Conservation (phyloP, 805 yeast genomes). For the Myxozyma mucilagina region DNA sequence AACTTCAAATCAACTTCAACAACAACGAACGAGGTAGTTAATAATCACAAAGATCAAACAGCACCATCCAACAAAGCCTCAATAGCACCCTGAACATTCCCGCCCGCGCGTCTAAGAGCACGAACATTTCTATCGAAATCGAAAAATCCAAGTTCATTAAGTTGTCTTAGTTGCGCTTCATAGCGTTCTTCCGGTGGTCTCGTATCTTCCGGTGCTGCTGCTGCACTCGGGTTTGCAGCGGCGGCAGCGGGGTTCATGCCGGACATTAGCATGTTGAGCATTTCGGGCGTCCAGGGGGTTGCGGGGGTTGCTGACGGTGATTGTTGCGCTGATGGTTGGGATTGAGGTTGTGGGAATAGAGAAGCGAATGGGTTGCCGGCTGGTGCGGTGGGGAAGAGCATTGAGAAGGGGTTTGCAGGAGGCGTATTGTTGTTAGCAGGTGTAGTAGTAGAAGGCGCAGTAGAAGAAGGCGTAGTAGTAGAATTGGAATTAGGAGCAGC, state of each 20-base stretch:
- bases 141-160: slow-evolving; percentile 82
- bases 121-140: slow-evolving; percentile 90
- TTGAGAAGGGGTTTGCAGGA: slow-evolving; percentile 56
- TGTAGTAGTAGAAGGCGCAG: slow-evolving; percentile 34
- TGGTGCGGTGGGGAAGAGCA: slow-evolving; percentile 46
- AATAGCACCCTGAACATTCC: slow-evolving; percentile 94
- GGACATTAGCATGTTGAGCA: slow-evolving; percentile 23
- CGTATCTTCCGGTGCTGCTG: slow-evolving; percentile 54
- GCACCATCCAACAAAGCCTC: slow-evolving; percentile 73
- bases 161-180: slow-evolving; percentile 68
- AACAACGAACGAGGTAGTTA: no score
- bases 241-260: slow-evolving; percentile 15
- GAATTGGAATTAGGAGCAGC: slow-evolving; percentile 30
- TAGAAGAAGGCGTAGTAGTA: slow-evolving; percentile 28
- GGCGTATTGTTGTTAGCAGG: slow-evolving; percentile 29
- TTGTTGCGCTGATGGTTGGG: no score
- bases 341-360: slow-evolving; percentile 35
- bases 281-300: slow-evolving; percentile 20
- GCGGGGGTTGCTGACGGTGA: no score
- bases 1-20: not conserved
- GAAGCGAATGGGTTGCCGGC: slow-evolving; percentile 43
- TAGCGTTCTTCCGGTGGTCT: slow-evolving; percentile 81
- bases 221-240: slow-evolving; percentile 30
- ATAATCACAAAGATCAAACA: no score
- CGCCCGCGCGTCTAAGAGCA: slow-evolving; percentile 93